Percentiles rank a stretch among this genome's conserved stretches.
phyloP scores from a whole-genome alignment of 2,329 filamentous ascomycete genomes.

The Exophiala calicioides region DNA sequence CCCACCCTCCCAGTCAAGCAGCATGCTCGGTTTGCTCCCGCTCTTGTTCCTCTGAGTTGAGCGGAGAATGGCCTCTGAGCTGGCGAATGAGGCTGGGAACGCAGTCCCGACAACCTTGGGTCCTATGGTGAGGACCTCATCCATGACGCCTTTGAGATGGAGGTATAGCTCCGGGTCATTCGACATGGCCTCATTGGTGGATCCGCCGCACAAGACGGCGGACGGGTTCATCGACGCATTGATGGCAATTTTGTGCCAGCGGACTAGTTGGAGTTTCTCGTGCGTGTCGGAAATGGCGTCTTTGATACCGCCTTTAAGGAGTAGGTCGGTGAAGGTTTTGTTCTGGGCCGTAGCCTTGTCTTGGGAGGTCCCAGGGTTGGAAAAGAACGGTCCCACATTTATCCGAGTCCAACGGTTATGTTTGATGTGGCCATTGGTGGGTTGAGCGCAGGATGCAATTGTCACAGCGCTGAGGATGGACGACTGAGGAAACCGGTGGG shows the following conservation, averaged over 20 bases:
- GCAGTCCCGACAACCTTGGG: constrained; percentile 63
- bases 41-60: constrained; percentile 63
- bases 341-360: constrained; percentile 37
- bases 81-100: constrained; percentile 62
- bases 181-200: constrained; percentile 67
- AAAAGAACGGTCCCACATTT: constrained; percentile 66
- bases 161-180: constrained; percentile 61
- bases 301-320: constrained; percentile 57
- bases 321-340: constrained; percentile 50
- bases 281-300: constrained; percentile 67
- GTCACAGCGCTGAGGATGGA: constrained; percentile 69
- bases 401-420: constrained; percentile 76
- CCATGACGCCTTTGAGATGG: constrained; percentile 67
- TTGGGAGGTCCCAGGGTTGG: constrained; percentile 45
- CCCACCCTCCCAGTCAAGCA: constrained; percentile 68
- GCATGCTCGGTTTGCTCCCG: constrained; percentile 58
- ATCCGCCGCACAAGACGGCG: constrained; percentile 65
- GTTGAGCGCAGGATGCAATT: constrained; percentile 68
- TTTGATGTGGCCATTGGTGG: constrained; percentile 60
- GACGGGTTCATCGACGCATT: constrained; percentile 75
- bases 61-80: constrained; percentile 62
- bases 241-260: constrained; percentile 77
- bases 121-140: constrained; percentile 66
- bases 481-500: constrained; percentile 59
- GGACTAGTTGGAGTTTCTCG: constrained; percentile 66